phyloP scores from a whole-genome alignment of 768 basidiomycete species.

The Tulasnella sp. region DNA sequence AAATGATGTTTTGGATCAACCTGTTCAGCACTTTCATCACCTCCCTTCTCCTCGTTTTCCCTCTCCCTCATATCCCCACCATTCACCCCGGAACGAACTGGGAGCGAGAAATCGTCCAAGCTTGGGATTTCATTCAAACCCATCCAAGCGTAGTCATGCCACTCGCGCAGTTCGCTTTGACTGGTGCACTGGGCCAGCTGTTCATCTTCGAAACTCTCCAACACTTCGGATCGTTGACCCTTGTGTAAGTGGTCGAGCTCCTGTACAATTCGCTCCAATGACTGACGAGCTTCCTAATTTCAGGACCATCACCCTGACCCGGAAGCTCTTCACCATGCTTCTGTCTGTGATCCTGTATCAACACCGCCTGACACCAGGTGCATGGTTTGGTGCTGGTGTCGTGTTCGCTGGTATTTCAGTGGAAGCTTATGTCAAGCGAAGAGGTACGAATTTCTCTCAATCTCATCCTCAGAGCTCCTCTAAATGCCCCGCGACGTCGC shows the following conservation, averaged over 20 bases:
- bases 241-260: constrained; percentile 54
- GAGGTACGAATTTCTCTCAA: constrained; percentile 44
- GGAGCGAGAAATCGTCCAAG: constrained; percentile 55
- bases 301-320: constrained; percentile 89
- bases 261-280: not conserved
- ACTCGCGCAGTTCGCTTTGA: constrained; percentile 74
- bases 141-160: constrained; percentile 73
- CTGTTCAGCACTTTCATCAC: constrained; percentile 72
- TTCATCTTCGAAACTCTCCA: constrained; percentile 97
- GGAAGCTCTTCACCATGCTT: constrained; percentile 97
- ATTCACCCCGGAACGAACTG: constrained; percentile 59
- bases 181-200: constrained; percentile 89
- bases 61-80: constrained; percentile 73
- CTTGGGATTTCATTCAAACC: constrained; percentile 60
- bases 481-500: too few species aligned
- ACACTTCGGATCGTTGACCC: constrained; percentile 81
- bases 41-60: constrained; percentile 59
- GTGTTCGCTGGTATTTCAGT: constrained; percentile 95
- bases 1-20: constrained; percentile 99
- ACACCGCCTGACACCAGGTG: constrained; percentile 72
- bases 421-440: constrained; percentile 85
- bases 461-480: too few species aligned
- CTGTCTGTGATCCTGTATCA: constrained; percentile 88
- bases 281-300: not conserved
- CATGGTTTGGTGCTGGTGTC: constrained; percentile 86